Base-by-base conservation (phyloP, 192 early-diverging fungal species). In the Lobosporangium transversale region DNA sequence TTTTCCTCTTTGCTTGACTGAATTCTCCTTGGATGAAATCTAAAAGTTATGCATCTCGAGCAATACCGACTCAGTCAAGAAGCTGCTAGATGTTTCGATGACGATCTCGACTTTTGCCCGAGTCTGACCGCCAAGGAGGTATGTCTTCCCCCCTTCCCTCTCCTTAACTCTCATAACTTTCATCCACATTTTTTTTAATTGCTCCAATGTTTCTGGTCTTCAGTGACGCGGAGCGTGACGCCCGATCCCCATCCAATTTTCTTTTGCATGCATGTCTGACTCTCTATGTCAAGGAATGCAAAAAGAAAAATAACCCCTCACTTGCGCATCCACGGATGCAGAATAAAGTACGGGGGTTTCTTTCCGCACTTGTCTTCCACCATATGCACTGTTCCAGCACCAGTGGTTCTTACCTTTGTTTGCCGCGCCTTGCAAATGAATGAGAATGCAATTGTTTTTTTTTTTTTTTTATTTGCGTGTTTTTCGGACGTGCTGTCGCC, bases 51-150 rank as follows among this genome's bases (percentile, higher is more conserved):
- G 35, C 73, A 75, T 42, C 73, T 86, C 24, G 84, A 83, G 45
- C 73, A 87, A 27, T 83, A 78, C 43, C 67, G 65, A 27, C 67
- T 64, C 31, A 81, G 79, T 54, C 83, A 85, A 44, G 85, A 87
- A 53, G 75, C 81, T 21, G 85, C 85, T 29, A 74, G 58, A 47
- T 80, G 78, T 57, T 87, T 87, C 53, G 81, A 87, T 58, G 86
- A 87, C 62, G 86, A 87, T 42, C 68, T 81, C 44, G 86, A 87
- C 53, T 87, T 85, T 80, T 87, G 86, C 69, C 86, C 86, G 20
- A 74, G 78, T 17, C 60, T 83, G 58, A 80, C 80, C n/a, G 68
- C 84, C 47, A 78, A 82, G 40, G 80, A 87, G 79, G 82, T 83
- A 84, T 17, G 42, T 14, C 43, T 20, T 57, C 55, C 35, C 3